Conservation (phyloP, 2,329 filamentous ascomycete genomes). For the Colletotrichum chrysophilum region DNA sequence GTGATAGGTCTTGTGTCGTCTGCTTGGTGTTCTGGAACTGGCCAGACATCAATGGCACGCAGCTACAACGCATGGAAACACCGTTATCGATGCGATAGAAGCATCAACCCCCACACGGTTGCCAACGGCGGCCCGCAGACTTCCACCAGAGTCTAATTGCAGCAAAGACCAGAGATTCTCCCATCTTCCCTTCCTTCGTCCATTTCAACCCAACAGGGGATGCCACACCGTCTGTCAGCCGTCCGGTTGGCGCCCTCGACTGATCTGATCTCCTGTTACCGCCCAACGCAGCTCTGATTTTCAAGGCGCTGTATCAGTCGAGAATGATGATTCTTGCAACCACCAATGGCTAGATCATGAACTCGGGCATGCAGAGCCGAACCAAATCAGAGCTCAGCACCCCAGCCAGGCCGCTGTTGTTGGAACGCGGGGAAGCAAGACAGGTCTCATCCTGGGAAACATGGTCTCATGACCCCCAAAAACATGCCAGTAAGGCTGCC, state of each 20-base stretch:
- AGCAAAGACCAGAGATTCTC: background rate
- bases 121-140: background rate
- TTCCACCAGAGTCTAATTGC: background rate
- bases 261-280: background rate
- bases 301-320: background rate
- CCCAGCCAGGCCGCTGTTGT: background rate
- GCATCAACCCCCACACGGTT: background rate
- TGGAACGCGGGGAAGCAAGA: background rate
- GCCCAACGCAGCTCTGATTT: background rate
- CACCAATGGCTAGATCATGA: background rate
- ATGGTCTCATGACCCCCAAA: slow-evolving; percentile 12
- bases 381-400: background rate
- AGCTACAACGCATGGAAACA: background rate
- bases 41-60: slow-evolving; percentile 1
- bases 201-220: background rate
- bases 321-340: slow-evolving; percentile 2
- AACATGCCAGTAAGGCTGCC: slow-evolving; percentile 1
- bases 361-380: background rate
- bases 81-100: background rate
- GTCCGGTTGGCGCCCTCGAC: background rate
- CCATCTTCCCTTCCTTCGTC: background rate
- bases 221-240: background rate
- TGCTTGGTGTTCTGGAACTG: slow-evolving; percentile 9
- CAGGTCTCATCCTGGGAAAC: background rate
- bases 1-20: slow-evolving; percentile 1